Percentiles rank a stretch among this genome's conserved stretches.
These are phyloP conservation scores for Pezicula radicicola DNA, from an alignment of 2,329 filamentous ascomycete species.

Conservation along the genomic window DNA sequence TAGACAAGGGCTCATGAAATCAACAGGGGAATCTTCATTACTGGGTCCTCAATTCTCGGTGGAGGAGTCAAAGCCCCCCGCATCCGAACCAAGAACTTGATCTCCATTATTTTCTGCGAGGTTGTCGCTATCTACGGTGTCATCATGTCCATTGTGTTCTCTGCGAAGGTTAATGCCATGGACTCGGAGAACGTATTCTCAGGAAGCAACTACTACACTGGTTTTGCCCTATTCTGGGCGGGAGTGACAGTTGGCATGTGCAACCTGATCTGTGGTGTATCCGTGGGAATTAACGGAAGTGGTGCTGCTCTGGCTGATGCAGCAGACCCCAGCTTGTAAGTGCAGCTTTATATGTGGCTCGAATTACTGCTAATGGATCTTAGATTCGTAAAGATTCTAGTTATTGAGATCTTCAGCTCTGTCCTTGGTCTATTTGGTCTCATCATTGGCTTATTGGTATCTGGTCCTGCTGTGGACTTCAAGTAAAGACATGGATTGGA, in stretches of 20 bases:
- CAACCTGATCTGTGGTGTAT: constrained; percentile 93
- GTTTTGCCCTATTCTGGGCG: constrained; percentile 93
- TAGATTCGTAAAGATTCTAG: constrained; percentile 97
- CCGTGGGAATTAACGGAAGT: constrained; percentile 96
- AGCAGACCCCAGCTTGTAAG: constrained; percentile 84
- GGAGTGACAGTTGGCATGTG: constrained; percentile 92
- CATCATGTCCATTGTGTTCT: constrained; percentile 99
- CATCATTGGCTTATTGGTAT: constrained; percentile 88
- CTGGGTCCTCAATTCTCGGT: constrained; percentile 94
- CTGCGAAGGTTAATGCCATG: constrained; percentile 74
- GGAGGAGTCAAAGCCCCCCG: constrained; percentile 94
- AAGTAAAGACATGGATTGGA: neutral
- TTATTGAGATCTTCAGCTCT: constrained; percentile 99
- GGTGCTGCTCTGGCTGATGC: constrained; percentile 95
- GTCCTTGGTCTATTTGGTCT: constrained; percentile 94
- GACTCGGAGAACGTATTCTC: constrained; percentile 64
- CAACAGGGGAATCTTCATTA: constrained; percentile 95
- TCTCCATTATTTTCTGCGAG: constrained; percentile 99
- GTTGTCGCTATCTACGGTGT: constrained; percentile 99
- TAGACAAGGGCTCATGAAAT: constrained; percentile 7
- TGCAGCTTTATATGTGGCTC: constrained; percentile 16
- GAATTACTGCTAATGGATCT: constrained; percentile 9
- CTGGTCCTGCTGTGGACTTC: constrained; percentile 79
- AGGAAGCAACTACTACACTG: constrained; percentile 84
- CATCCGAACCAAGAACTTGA: constrained; percentile 98